phyloP scores from a whole-genome alignment of 306 rosid genomes.

The Pachyrhizus erosus region DNA sequence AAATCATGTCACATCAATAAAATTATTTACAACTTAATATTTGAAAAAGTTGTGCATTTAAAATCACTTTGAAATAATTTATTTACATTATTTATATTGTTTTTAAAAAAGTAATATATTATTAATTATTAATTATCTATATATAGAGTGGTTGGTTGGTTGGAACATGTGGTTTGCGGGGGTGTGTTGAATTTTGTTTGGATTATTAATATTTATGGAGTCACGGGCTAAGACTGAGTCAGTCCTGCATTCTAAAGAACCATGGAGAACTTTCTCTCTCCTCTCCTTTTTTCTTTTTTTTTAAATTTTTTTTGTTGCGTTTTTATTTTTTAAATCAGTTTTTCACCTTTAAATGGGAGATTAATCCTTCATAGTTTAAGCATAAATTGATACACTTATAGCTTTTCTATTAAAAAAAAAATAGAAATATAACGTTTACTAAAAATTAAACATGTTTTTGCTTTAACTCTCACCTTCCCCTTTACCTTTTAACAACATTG shows the following conservation, averaged over 20 bases:
- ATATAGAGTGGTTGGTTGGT: not conserved
- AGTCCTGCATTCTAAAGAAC: not conserved
- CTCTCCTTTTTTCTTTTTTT: not conserved
- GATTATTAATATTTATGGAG: constrained; percentile 8
- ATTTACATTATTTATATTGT: not conserved
- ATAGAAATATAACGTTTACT: not conserved
- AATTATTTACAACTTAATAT: not conserved
- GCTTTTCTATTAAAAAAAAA: too few species aligned
- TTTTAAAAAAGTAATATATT: not conserved
- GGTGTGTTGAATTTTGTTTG: constrained; percentile 6
- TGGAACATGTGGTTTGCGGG: constrained; percentile 23
- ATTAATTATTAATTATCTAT: too few species aligned
- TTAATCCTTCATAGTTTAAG: not conserved
- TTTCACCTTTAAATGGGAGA: not conserved
- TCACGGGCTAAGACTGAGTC: constrained; percentile 37
- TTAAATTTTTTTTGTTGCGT: not conserved
- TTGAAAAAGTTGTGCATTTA: not conserved
- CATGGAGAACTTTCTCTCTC: not conserved
- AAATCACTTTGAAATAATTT: not conserved
- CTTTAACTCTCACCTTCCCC: not conserved
- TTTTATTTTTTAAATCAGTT: not conserved
- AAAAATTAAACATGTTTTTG: not conserved
- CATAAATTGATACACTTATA: not conserved
- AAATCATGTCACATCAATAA: not conserved
- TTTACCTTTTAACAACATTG: not conserved